Evolutionary conservation across 345 rosid genomes (phyloP).

Genomic region (Linum trigynum): DNA sequence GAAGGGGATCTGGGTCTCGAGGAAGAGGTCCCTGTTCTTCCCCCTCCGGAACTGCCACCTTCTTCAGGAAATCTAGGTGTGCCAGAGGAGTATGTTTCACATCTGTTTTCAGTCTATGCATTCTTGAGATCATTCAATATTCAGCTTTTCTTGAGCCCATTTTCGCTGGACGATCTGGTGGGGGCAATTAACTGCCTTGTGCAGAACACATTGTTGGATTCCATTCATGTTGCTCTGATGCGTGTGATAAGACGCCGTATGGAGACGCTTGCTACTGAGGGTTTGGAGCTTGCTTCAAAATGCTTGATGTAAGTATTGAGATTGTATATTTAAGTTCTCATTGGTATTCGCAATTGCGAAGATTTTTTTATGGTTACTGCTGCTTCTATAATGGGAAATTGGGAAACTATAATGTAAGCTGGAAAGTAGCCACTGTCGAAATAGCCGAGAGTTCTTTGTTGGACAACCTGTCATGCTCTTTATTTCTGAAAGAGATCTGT

Average conservation of each 20-base stretch:
- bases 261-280: constrained; percentile 54
- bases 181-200: constrained; percentile 64
- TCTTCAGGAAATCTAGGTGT: constrained; percentile 75
- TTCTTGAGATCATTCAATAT: constrained; percentile 73
- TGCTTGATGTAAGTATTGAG: constrained; percentile 53
- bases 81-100: constrained; percentile 61
- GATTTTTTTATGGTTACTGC: too few relatives aligned
- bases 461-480: background rate
- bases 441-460: background rate
- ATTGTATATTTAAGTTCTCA: too few relatives aligned
- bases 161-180: constrained; percentile 79
- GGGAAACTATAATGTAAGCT: too few relatives aligned
- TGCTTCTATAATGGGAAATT: too few relatives aligned
- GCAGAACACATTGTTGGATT: constrained; percentile 68
- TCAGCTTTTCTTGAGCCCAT: constrained; percentile 64
- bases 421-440: too few relatives aligned
- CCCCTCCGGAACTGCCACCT: constrained; percentile 52
- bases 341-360: background rate
- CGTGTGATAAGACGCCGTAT: constrained; percentile 56
- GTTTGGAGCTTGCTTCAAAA: constrained; percentile 59
- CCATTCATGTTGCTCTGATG: constrained; percentile 74
- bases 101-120: constrained; percentile 74
- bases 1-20: constrained; percentile 29
- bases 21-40: constrained; percentile 31
- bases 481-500: background rate